Percentiles rank a stretch among this genome's conserved stretches.
Conservation (phyloP, 306 rosid genomes). For the Prunus padus region DNA sequence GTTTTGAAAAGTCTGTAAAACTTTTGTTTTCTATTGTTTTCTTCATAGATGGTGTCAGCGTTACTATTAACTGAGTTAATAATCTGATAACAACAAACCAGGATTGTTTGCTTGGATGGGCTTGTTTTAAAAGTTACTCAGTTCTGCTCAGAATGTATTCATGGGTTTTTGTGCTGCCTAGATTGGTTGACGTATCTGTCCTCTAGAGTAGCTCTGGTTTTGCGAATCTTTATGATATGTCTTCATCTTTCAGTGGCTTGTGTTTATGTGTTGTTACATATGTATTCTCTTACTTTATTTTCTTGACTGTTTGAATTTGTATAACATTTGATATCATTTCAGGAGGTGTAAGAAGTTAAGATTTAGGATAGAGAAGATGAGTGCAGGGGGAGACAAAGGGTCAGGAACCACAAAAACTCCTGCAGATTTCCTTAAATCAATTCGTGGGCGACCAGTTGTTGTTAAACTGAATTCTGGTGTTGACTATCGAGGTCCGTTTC, state of each 20-base stretch:
- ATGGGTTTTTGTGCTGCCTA: background rate
- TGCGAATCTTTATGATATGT: background rate
- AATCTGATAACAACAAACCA: background rate
- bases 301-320: background rate
- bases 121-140: background rate
- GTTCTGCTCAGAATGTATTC: background rate
- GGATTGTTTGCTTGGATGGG: background rate
- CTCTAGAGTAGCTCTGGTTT: background rate
- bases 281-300: background rate
- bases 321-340: background rate
- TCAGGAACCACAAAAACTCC: slow-evolving; percentile 79
- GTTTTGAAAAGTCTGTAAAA: background rate
- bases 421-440: slow-evolving; percentile 87
- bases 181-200: background rate
- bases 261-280: background rate
- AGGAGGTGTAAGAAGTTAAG: slow-evolving; percentile 7
- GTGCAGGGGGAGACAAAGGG: slow-evolving; percentile 65
- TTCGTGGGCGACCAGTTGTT: slow-evolving; percentile 92
- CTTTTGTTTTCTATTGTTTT: background rate
- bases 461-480: slow-evolving; percentile 93
- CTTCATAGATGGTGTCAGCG: background rate
- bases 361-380: slow-evolving; percentile 34
- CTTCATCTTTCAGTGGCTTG: background rate
- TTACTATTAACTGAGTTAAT: background rate
- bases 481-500: slow-evolving; percentile 69